Evolutionary conservation across 768 basidiomycete species (phyloP), one percentile per base, ranked within the genome.

Genomic region (Tulasnella sp.): DNA sequence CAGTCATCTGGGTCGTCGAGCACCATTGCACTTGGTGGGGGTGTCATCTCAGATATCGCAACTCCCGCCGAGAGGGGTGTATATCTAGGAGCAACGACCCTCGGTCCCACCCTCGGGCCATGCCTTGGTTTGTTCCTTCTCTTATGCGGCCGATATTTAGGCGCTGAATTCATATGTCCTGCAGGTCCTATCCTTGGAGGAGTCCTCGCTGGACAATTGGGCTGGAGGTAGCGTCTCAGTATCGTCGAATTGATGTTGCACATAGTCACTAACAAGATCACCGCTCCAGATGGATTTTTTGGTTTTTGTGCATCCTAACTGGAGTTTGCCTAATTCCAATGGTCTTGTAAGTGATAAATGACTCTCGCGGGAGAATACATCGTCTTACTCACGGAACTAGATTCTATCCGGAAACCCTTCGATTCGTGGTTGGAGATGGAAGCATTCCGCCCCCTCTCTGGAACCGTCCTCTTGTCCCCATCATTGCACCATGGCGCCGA

Each of bases 1-100:
- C 94, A 95, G 85, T 90, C 92, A 1, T 87, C 90, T 3, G 93
- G 94, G 1, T 93, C 91, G 3, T 91, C 93, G 0, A 92, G 92
- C 78, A 93, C 92, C 0, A 87, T 93, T 80, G 92, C 92, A 0
- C 85, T 94, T 29, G 92, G 91, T 77, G 90, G 91, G 44, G 94
- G 94, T 10, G 89, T 93, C 6, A 88, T 96, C 77, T 89, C 89
- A 2, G 94, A 96, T 82, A 91, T 96, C 39, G 88, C 92, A 10
- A 88, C 88, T 1, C 90, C 89, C 0, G 87, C 88, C 46, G 93
- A 95, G 84, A 86, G 94, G 46, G 94, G 92, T 23, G 88, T 89
- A 5, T 94, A 91, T 83, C 88, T 90, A 75, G 94, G 93, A 3
- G 73, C 92, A 51, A 32, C 35, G 2, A 44, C 35, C 20, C 40